phyloP scores from a whole-genome alignment of 805 yeast genomes.

The Saccharomycopsis olivae region DNA sequence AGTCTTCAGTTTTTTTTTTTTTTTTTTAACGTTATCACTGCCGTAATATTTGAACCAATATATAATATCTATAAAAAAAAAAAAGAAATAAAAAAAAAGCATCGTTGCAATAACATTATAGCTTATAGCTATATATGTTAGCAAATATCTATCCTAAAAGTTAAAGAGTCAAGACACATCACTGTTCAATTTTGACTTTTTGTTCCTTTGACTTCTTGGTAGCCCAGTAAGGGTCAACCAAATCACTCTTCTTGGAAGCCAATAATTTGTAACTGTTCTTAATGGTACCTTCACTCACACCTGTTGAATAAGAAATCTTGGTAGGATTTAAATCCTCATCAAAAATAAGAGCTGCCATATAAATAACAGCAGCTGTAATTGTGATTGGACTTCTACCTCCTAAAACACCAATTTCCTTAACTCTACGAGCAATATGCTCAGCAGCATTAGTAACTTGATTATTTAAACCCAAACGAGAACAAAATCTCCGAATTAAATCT shows the following conservation, averaged over 20 bases:
- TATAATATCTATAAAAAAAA: too few relatives aligned
- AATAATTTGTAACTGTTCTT: constrained; percentile 81
- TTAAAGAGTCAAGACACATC: too few relatives aligned
- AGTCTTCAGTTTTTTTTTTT: too few relatives aligned
- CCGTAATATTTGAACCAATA: too few relatives aligned
- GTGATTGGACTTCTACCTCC: constrained; percentile 97
- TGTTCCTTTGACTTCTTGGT: too few relatives aligned
- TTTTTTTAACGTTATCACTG: too few relatives aligned
- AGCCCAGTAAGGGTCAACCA: constrained; percentile 59
- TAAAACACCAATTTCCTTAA: constrained; percentile 84
- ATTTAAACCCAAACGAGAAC: constrained; percentile 84
- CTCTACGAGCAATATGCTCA: constrained; percentile 80
- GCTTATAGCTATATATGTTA: too few relatives aligned
- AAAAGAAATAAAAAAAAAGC: too few relatives aligned
- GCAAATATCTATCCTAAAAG: too few relatives aligned
- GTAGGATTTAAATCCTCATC: constrained; percentile 66
- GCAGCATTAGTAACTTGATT: constrained; percentile 86
- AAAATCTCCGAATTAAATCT: constrained; percentile 89
- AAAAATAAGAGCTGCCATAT: constrained; percentile 86
- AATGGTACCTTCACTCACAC: constrained; percentile 96
- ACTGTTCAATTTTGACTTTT: too few relatives aligned
- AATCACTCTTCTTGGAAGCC: constrained; percentile 37
- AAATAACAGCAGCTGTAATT: constrained; percentile 94
- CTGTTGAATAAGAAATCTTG: constrained; percentile 82
- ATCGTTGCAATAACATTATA: too few relatives aligned